Evolutionary conservation across 176 grass and related monocot genomes (phyloP).

Genomic region (Hsuehochloa calcarea): DNA sequence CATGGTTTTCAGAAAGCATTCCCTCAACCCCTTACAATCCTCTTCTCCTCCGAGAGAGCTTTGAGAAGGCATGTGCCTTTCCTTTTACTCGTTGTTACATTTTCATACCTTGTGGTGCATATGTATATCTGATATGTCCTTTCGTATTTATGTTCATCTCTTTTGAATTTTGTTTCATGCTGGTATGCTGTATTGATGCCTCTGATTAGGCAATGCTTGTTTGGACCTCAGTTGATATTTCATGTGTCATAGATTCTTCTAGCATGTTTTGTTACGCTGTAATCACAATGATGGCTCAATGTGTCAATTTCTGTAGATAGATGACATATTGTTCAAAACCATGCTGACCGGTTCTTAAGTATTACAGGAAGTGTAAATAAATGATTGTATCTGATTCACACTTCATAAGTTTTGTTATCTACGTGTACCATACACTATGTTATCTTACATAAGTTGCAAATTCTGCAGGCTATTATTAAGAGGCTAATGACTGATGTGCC

Average conservation of each 20-base stretch:
- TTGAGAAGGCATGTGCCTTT: conserved; percentile 68
- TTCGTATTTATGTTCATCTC: background rate
- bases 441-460: background rate
- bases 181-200: conserved; percentile 18
- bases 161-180: conserved; percentile 12
- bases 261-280: background rate
- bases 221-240: conserved; percentile 10
- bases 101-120: conserved; percentile 19
- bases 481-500: conserved; percentile 99
- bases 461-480: conserved; percentile 74
- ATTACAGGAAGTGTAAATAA: background rate
- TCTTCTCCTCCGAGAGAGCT: conserved; percentile 61
- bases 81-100: conserved; percentile 27
- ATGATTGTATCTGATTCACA: background rate
- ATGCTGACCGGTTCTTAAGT: background rate
- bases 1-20: conserved; percentile 82
- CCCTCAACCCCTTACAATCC: conserved; percentile 85
- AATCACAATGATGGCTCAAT: conserved; percentile 1
- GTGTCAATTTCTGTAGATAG: background rate
- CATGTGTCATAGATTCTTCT: background rate
- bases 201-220: conserved; percentile 6
- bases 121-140: background rate
- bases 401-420: background rate
- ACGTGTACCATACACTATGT: background rate
- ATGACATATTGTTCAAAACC: background rate